Percentiles rank a stretch among this genome's conserved stretches.
phyloP scores from a whole-genome alignment of 371 early-diverging fungal species.

The Zancudomyces culisetae region DNA sequence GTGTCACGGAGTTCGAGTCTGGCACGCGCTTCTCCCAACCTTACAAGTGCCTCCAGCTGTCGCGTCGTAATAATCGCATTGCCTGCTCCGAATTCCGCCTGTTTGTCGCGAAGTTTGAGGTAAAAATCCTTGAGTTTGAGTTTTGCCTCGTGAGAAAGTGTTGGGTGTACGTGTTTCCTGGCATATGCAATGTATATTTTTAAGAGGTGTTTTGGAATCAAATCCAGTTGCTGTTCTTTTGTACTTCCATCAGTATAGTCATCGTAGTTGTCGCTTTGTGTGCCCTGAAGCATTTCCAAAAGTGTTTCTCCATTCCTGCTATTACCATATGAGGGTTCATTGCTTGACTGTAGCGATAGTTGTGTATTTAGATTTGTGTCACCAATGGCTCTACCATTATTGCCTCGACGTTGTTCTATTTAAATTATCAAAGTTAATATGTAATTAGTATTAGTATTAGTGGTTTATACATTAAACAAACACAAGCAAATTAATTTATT shows the following conservation, averaged over 20 bases:
- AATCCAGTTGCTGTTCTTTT: background rate
- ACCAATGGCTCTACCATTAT: too few relatives aligned
- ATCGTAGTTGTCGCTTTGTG: too few relatives aligned
- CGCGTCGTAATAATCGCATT: too few relatives aligned
- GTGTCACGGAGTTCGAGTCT: conserved; percentile 32
- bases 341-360: background rate
- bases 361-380: background rate
- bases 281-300: too few relatives aligned
- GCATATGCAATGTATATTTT: conserved; percentile 37
- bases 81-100: conserved; percentile 44
- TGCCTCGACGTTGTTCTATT: too few relatives aligned
- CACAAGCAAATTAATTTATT: too few relatives aligned
- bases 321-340: background rate
- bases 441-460: too few relatives aligned
- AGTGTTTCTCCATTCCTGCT: conserved; percentile 22
- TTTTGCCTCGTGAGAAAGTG: conserved; percentile 31
- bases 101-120: conserved; percentile 39
- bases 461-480: too few relatives aligned
- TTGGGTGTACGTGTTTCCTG: conserved; percentile 29
- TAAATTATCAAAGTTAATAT: too few relatives aligned
- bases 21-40: conserved; percentile 73
- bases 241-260: too few relatives aligned
- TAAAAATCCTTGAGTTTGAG: conserved; percentile 42
- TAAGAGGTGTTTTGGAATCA: conserved; percentile 28
- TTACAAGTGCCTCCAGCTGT: conserved; percentile 60